These are phyloP conservation scores for Paspalum vaginatum DNA, from an alignment of 176 grass and related monocot species.

Conservation along the genomic window DNA sequence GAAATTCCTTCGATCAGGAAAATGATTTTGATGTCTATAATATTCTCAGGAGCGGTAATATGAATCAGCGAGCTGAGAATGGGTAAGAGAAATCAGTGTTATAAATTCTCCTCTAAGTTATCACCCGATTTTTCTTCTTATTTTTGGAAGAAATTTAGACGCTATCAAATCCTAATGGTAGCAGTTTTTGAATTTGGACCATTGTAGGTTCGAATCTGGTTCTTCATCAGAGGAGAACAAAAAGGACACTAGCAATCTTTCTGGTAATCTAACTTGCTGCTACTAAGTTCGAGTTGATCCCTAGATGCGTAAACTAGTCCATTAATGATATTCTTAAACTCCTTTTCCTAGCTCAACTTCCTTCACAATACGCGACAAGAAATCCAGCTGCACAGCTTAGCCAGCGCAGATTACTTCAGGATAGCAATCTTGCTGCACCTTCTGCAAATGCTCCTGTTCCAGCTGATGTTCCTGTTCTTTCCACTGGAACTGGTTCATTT, in stretches of 20 bases:
- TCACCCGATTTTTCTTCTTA: background rate
- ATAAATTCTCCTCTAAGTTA: constrained; percentile 19
- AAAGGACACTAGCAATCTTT: constrained; percentile 57
- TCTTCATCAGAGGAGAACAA: constrained; percentile 50
- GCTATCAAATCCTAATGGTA: constrained; percentile 32
- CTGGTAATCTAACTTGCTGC: constrained; percentile 57
- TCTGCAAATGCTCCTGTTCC: constrained; percentile 52
- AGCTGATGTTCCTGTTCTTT: constrained; percentile 55
- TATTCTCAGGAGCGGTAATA: constrained; percentile 38
- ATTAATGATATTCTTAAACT: constrained; percentile 42
- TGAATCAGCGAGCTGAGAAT: constrained; percentile 57
- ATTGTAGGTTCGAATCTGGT: constrained; percentile 47
- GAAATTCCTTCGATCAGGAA: constrained; percentile 55
- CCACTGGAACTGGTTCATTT: constrained; percentile 67
- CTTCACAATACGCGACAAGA: constrained; percentile 37
- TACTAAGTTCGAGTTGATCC: constrained; percentile 9
- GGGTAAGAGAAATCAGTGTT: constrained; percentile 56
- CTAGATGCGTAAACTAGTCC: constrained; percentile 26
- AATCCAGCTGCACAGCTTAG: constrained; percentile 47
- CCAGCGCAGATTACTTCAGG: constrained; percentile 70
- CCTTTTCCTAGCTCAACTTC: constrained; percentile 42
- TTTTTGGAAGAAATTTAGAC: constrained; percentile 17
- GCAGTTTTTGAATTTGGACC: constrained; percentile 42
- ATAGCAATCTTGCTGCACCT: constrained; percentile 71
- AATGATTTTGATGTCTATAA: constrained; percentile 54